A percentile compares a stretch with the other conserved stretches of the same genome.
phyloP scores from a whole-genome alignment of 2,329 filamentous ascomycete genomes.

The Ascochyta viciae-villosae region DNA sequence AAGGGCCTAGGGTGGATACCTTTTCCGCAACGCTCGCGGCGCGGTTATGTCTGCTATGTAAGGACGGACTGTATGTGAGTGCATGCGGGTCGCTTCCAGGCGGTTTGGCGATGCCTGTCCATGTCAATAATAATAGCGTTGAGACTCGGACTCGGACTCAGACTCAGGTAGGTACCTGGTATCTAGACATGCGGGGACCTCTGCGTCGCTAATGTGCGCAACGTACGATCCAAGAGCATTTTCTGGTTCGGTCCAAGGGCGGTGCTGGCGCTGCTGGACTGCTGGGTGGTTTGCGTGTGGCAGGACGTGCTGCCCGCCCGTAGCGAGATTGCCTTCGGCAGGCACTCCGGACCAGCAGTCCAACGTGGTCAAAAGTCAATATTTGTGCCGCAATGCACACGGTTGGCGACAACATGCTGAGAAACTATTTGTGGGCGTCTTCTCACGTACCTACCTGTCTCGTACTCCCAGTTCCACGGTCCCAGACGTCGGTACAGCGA shows the following conservation, averaged over 20 bases:
- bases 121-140: too few relatives aligned
- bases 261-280: too few relatives aligned
- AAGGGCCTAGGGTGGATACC: too few relatives aligned
- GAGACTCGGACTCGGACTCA: too few relatives aligned
- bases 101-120: too few relatives aligned
- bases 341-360: conserved; percentile 3
- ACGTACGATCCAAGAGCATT: conserved; percentile 2
- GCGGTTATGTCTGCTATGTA: too few relatives aligned
- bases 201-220: conserved; percentile 9
- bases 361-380: conserved; percentile 10
- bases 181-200: neutral
- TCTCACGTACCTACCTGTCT: too few relatives aligned
- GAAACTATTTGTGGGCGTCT: neutral
- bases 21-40: too few relatives aligned
- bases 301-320: conserved; percentile 11
- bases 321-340: conserved; percentile 16
- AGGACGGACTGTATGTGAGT: too few relatives aligned
- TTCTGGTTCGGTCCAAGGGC: too few relatives aligned
- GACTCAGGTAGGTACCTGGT: too few relatives aligned
- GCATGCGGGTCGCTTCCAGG: too few relatives aligned
- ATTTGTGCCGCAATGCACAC: conserved; percentile 5
- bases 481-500: conserved; percentile 2
- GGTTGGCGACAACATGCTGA: conserved; percentile 7
- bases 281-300: conserved; percentile 18
- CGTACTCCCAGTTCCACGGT: neutral